Conservation (phyloP, 805 yeast genomes). For the Yarrowia osloensis region DNA sequence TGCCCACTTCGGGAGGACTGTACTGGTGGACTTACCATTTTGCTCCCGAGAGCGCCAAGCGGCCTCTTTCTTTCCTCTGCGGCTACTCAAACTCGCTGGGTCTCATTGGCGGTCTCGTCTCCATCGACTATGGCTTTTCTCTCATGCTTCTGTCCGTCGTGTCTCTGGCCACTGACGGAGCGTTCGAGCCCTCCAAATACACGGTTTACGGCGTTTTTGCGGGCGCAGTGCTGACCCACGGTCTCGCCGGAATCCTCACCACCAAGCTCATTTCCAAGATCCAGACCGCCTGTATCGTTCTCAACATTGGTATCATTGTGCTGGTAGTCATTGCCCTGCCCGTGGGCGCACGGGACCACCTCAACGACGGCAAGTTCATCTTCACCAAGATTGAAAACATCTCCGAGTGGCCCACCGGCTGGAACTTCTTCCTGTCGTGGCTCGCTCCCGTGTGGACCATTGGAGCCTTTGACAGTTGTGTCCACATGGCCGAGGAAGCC, state of each 20-base stretch:
- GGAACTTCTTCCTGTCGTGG: slow-evolving; percentile 56
- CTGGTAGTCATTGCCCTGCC: slow-evolving; percentile 46
- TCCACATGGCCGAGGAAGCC: slow-evolving; percentile 74
- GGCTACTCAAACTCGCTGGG: slow-evolving; percentile 72
- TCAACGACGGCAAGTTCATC: slow-evolving; percentile 55
- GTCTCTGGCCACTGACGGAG: slow-evolving; percentile 52
- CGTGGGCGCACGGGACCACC: slow-evolving; percentile 38
- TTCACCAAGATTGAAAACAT: slow-evolving; percentile 56
- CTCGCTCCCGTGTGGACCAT: slow-evolving; percentile 76
- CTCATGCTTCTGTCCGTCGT: slow-evolving; percentile 51
- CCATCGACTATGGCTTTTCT: slow-evolving; percentile 71
- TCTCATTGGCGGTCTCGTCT: slow-evolving; percentile 63
- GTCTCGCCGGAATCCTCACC: slow-evolving; percentile 55
- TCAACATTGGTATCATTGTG: slow-evolving; percentile 55
- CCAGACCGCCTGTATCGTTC: slow-evolving; percentile 59
- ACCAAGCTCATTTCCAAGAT: slow-evolving; percentile 58
- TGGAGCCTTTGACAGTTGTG: slow-evolving; percentile 70
- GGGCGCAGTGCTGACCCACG: slow-evolving; percentile 58
- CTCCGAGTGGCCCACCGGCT: slow-evolving; percentile 61
- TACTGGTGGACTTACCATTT: slow-evolving; percentile 69
- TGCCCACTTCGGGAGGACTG: slow-evolving; percentile 76
- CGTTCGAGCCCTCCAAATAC: slow-evolving; percentile 55
- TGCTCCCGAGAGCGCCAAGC: slow-evolving; percentile 56
- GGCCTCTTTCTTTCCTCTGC: slow-evolving; percentile 60
- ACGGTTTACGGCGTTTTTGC: slow-evolving; percentile 66